These are phyloP conservation scores for Saccharomycopsis sp. DNA, from an alignment of 805 yeast genomes.

Conservation along the genomic window DNA sequence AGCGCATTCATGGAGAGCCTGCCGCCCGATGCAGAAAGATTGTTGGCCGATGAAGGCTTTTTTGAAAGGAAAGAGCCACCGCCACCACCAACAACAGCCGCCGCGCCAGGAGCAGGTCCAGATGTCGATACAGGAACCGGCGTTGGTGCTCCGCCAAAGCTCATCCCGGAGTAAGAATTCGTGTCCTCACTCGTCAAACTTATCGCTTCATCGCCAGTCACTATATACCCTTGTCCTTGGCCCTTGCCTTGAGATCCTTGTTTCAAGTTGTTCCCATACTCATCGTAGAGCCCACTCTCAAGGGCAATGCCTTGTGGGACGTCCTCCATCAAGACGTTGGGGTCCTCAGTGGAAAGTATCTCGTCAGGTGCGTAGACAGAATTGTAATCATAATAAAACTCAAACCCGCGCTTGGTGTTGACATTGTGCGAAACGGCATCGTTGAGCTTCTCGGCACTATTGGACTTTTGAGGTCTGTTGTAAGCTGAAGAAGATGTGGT, in stretches of 20 bases:
- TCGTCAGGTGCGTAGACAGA: constrained; percentile 42
- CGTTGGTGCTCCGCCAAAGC: constrained; percentile 8
- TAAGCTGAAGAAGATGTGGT: no score
- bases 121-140: not conserved
- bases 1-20: constrained; percentile 1
- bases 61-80: no score
- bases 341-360: constrained; percentile 8
- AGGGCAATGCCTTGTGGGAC: constrained; percentile 19
- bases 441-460: no score
- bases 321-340: constrained; percentile 14
- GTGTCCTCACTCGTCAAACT: constrained; percentile 18
- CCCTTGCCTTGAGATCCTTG: not conserved
- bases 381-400: constrained; percentile 72
- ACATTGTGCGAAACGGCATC: constrained; percentile 66
- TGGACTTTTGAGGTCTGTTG: no score
- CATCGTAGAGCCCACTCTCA: constrained; percentile 6
- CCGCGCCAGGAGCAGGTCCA: not conserved
- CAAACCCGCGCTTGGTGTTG: constrained; percentile 63
- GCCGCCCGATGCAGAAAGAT: constrained; percentile 3
- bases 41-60: constrained; percentile 13
- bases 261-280: not conserved
- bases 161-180: constrained; percentile 12
- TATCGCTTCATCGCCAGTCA: constrained; percentile 18
- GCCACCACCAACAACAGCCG: no score
- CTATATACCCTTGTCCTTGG: constrained; percentile 16